Base-by-base conservation (phyloP, 106 monocot genomes). In the Acanthochlamys bracteata region DNA sequence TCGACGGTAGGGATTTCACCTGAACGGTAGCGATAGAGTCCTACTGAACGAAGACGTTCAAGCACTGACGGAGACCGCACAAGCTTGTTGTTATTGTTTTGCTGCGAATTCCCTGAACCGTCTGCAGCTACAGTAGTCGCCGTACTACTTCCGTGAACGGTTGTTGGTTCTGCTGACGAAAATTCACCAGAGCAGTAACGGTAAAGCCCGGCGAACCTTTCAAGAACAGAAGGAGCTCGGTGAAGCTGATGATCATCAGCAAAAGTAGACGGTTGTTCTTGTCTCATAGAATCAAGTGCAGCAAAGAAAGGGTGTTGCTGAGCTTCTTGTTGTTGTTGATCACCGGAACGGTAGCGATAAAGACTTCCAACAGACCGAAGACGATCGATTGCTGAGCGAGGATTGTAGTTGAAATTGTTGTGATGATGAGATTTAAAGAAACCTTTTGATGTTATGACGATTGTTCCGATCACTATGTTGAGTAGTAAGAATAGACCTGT, bases 401-500 rank as follows among this genome's bases (percentile, higher is more conserved):
- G 16, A 39, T 43, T 7, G 14, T n/a, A 16, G 33, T 46, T 42
- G 42, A 33, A 26, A 11, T 11, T 19, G 7, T 11, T 21, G 49
- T 49, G 49, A 17, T 33, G 33, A 33, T 33, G 33, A 49, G 59
- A 51, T 21, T 53, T 60, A 24, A 45, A 19, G 42, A 45, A 19
- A 20, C 16, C 53, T 63, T 43, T 72, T 64, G 76, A 76, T 43
- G 65, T 70, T 47, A 76, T 24, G 49, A 64, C 76, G 65, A 76
- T 76, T 69, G 65, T 70, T 25, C 76, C 76, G 69, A 76, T 76
- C 41, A 76, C 70, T 22, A 76, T 57, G 65, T 76, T 76, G 70
- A 76, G 65, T 27, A 76, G 40, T 45, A 76, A 7, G 64, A 76
- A 76, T 45, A 76, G 76, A 27, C 41, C 59, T 64, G 76, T 16